Base-by-base conservation (phyloP, 2,329 filamentous ascomycete species). In the Fusarium hostae region DNA sequence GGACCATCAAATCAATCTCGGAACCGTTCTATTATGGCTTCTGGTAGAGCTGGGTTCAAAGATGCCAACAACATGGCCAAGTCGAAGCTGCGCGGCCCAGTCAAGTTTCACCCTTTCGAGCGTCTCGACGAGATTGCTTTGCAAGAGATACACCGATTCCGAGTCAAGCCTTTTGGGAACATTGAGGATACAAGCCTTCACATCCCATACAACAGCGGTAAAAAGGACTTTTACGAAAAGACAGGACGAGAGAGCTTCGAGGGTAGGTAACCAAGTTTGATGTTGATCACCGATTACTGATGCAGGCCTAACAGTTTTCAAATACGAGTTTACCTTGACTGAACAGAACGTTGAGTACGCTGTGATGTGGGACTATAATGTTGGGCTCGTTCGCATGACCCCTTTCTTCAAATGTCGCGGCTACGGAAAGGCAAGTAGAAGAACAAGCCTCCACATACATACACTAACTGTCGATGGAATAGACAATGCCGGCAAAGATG, bases 281-380 rank as follows among this genome's bases (percentile, higher is more conserved):
- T 8, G 8, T 35, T n/a, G n/a, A 18, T 34, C 16, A 35, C 77
- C 61, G 32, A 44, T 57, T 59, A 35, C 63, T 72, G 22, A 74
- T 70, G 59, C 69, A 43, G 61, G 15, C 22, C 20, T 26, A 18
- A 11, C 22, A 77, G 75, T 77, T 20, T 77, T 77, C 68, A 71
- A 70, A 59, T 98, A 98, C 81, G 90, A 89, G 39, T 98, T 97
- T 84, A 88, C 86, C 73, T 79, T 92, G 6, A 92, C 92, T 1
- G 89, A 86, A 15, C 88, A 92, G 48, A 87, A 91, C 4, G 87
- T 86, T 70, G 85, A 88, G 57, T 95, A 92, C 79, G 89, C 88
- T 2, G 90, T 98, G 67, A 94, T 98, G 89, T 99, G 96, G 96
- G 96, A 99, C 81, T 98, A 98, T 83, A 95, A 97, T 76, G 90